These are phyloP conservation scores for Cystobasidium pallidum DNA, from an alignment of 1,284 basidiomycete genomes.

Conservation along the genomic window DNA sequence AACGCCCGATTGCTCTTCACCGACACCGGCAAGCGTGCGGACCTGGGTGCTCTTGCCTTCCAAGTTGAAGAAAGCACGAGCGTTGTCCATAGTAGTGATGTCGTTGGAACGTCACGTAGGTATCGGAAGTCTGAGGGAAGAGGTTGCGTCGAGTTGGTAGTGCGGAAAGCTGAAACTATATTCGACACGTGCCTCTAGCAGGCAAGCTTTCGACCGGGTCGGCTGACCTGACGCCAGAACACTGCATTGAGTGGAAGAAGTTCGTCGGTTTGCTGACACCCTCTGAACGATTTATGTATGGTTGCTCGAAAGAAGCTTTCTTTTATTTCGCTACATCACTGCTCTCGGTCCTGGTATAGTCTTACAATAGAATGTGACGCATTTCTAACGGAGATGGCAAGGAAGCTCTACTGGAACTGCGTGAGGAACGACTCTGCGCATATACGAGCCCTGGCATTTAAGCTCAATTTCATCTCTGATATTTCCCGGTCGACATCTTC, in stretches of 20 bases:
- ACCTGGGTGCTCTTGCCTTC: conserved; percentile 28
- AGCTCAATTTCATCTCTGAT: conserved; percentile 66
- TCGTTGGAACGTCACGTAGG: neutral
- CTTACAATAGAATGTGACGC: neutral
- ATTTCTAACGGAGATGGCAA: neutral
- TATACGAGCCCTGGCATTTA: conserved; percentile 94
- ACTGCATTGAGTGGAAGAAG: neutral
- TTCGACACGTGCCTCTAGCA: conserved; percentile 3
- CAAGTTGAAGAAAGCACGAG: conserved; percentile 25
- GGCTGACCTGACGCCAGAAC: neutral
- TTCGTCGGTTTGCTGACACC: too few species aligned
- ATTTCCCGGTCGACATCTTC: conserved; percentile 62
- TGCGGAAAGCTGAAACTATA: neutral
- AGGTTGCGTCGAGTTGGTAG: neutral
- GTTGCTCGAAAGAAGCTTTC: neutral
- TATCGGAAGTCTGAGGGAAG: neutral
- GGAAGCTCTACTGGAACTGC: conserved; percentile 35
- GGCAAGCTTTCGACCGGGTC: neutral
- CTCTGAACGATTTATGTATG: too few species aligned
- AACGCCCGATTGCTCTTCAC: conserved; percentile 38
- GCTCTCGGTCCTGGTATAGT: neutral
- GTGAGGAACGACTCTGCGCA: conserved; percentile 72
- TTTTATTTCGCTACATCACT: neutral
- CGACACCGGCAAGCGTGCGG: conserved; percentile 15
- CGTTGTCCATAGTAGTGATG: conserved; percentile 16